Evolutionary conservation across 75 land plant species (phyloP).

Genomic region (Selaginella moellendorffii): DNA sequence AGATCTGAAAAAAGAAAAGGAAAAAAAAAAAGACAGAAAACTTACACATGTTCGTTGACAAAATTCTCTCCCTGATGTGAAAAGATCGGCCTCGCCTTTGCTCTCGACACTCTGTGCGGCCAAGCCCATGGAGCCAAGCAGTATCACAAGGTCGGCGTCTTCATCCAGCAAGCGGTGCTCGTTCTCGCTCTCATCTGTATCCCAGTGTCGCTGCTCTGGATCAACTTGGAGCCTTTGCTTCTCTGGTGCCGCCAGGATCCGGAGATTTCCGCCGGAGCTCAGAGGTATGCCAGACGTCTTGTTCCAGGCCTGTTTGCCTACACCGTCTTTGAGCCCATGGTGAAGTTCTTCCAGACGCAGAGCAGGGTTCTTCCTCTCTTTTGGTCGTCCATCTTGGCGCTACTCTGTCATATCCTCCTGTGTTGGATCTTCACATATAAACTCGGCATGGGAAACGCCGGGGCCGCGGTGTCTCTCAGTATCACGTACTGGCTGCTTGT

Average conservation of each 20-base stretch:
- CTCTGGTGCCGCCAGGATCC: constrained; percentile 24
- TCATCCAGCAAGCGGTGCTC: constrained; percentile 48
- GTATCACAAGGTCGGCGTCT: constrained; percentile 42
- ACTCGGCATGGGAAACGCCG: constrained; percentile 28
- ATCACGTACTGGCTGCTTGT: constrained; percentile 44
- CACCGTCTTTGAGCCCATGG: constrained; percentile 37
- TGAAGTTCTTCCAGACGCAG: constrained; percentile 48
- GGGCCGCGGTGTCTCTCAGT: constrained; percentile 34
- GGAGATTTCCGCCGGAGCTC: constrained; percentile 23
- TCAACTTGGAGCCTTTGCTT: constrained; percentile 25
- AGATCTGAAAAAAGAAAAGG: no score
- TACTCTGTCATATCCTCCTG: constrained; percentile 29
- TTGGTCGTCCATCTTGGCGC: constrained; percentile 19
- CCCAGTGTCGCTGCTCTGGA: constrained; percentile 27
- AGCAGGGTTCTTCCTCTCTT: constrained; percentile 42
- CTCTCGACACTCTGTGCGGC: constrained; percentile 69
- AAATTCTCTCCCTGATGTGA: no score
- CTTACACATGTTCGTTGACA: no score
- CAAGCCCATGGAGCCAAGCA: no score
- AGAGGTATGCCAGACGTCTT: constrained; percentile 32
- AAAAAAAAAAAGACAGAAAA: no score
- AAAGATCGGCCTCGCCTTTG: constrained; percentile 70
- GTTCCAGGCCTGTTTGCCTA: constrained; percentile 47
- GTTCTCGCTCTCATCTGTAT: constrained; percentile 30
- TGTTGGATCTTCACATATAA: constrained; percentile 28